Evolutionary conservation across 768 basidiomycete species (phyloP), one percentile per base, ranked within the genome.

Genomic region (Dendrothele bispora): DNA sequence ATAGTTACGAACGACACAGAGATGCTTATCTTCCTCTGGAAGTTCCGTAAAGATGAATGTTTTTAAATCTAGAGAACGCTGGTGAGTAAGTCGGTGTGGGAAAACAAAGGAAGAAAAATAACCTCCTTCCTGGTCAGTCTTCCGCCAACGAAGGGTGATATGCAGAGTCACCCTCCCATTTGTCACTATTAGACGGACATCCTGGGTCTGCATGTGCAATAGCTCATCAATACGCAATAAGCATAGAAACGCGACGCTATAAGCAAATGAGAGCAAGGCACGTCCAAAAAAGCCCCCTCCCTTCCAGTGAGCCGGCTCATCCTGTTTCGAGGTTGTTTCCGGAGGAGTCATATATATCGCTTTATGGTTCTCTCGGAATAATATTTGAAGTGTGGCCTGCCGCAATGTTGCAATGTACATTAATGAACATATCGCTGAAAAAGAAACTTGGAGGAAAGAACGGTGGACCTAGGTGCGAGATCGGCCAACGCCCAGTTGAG

Each of bases 141-240:
- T 59, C 4, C 48, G 32, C 28, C 35, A 56, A 14, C 38, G 41
- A 8, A 56, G 51, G 2, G 25, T 45, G 17, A 58, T 35, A 4
- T 36, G 32, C 8, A 56, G 25, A n/a, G 65, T 48, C 73, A 75
- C 15, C 73, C 73, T 38, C 56, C 54, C n/a, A n/a, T n/a, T n/a
- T n/a, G n/a, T n/a, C n/a, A n/a, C n/a, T n/a, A n/a, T n/a, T n/a
- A n/a, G n/a, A n/a, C n/a, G n/a, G n/a, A 58, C 22, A 26, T 58
- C 34, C 5, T 46, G 39, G 10, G 24, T 26, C 34, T 53, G 43
- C 7, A 58, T 53, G n/a, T 50, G 46, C 20, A 58, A 47, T 0
- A 51, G 52, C 25, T 58, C 52, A 22, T 56, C 52, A 24, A 45
- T 48, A 7, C 46, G 55, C 5, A 58, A 50, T 4, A 58, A 21